Evolutionary conservation across 495 filamentous ascomycete genomes (phyloP).

Genomic region (Staphylotrichum tortipilum): DNA sequence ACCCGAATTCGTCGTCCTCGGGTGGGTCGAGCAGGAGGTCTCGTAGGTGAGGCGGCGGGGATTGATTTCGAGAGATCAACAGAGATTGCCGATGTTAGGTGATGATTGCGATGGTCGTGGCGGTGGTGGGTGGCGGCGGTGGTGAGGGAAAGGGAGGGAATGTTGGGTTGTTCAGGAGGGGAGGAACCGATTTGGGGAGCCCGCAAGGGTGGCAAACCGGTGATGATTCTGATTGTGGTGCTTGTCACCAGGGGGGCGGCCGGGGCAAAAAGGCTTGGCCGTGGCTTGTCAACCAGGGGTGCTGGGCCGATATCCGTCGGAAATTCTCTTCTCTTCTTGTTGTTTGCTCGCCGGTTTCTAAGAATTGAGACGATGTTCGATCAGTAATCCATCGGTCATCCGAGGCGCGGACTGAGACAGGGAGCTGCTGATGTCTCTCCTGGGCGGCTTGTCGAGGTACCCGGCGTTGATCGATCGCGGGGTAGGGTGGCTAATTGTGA

Average conservation of each 20-base stretch:
- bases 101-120: too few species aligned
- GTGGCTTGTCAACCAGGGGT: neutral
- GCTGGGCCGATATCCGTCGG: neutral
- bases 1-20: constrained; percentile 3
- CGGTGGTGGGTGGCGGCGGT: neutral
- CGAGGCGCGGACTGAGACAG: too few species aligned
- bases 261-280: neutral
- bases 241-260: neutral
- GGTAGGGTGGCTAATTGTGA: too few species aligned
- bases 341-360: neutral
- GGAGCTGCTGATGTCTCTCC: too few species aligned
- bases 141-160: neutral
- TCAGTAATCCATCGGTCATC: neutral
- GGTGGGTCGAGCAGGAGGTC: neutral
- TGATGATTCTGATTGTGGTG: too few species aligned
- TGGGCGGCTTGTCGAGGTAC: too few species aligned
- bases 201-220: too few species aligned
- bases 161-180: neutral
- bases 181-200: too few species aligned
- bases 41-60: neutral
- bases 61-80: too few species aligned
- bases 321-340: neutral
- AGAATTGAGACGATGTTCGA: neutral
- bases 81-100: neutral
- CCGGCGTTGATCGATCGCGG: too few species aligned